These are phyloP conservation scores for Candida insectorum DNA, from an alignment of 805 yeast genomes.

Conservation along the genomic window DNA sequence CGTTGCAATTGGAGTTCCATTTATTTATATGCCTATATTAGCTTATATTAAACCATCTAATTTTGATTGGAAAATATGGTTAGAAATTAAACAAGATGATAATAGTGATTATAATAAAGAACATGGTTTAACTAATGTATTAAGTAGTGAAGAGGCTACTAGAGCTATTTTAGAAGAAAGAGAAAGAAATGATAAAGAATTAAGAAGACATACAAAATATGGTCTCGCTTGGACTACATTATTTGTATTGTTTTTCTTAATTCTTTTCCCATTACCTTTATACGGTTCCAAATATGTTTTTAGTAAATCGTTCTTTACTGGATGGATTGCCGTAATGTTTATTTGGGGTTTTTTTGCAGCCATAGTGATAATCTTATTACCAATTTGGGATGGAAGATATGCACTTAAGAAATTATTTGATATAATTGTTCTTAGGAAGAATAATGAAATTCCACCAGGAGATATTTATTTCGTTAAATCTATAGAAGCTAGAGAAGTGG, in stretches of 20 bases:
- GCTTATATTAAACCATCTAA: conserved; percentile 10
- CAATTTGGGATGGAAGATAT: conserved; percentile 65
- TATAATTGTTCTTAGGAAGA: conserved; percentile 4
- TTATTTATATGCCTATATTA: conserved; percentile 11
- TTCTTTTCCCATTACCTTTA: conserved; percentile 29
- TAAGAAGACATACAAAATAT: conserved; percentile 21
- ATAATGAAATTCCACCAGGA: conserved; percentile 9
- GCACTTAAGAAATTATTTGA: conserved; percentile 35
- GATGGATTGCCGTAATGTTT: conserved; percentile 23
- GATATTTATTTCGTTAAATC: conserved; percentile 10
- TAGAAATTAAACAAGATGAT: conserved; percentile 13
- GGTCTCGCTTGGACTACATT: conserved; percentile 21
- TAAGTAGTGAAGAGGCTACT: conserved; percentile 25
- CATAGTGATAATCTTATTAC: conserved; percentile 40
- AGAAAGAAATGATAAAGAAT: conserved; percentile 15
- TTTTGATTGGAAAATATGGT: conserved; percentile 12
- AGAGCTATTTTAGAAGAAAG: conserved; percentile 19
- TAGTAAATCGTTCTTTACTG: conserved; percentile 20
- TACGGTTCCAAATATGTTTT: conserved; percentile 65
- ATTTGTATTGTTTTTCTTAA: conserved; percentile 15
- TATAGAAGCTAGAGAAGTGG: conserved; percentile 2
- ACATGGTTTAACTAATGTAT: conserved; percentile 23
- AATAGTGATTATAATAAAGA: conserved; percentile 22
- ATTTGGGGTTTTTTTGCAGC: conserved; percentile 24
- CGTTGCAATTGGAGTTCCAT: conserved; percentile 11